Percentiles rank a stretch among this genome's conserved stretches.
phyloP scores from a whole-genome alignment of 2,329 filamentous ascomycete genomes.

The Colletotrichum costaricense region DNA sequence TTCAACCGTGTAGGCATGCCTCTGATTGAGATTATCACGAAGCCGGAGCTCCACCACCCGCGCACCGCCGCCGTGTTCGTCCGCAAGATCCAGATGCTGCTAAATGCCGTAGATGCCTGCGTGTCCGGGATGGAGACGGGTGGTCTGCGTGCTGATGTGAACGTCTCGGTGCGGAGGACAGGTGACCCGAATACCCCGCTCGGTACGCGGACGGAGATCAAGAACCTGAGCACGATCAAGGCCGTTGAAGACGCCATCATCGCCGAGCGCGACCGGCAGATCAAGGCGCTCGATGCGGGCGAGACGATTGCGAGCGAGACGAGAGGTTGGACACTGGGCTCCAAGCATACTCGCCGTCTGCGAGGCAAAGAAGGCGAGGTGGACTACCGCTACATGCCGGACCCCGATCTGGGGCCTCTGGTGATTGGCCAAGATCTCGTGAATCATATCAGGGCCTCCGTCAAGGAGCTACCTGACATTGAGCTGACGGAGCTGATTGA shows the following conservation, averaged over 20 bases:
- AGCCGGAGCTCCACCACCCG: slow-evolving; percentile 88
- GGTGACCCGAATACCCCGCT: slow-evolving; percentile 60
- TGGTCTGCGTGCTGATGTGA: slow-evolving; percentile 92
- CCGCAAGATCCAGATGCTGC: slow-evolving; percentile 84
- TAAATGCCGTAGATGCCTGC: slow-evolving; percentile 85
- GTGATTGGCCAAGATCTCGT: slow-evolving; percentile 79
- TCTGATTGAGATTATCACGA: slow-evolving; percentile 93
- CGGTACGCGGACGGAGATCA: slow-evolving; percentile 94
- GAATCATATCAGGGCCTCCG: slow-evolving; percentile 66
- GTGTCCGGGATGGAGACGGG: slow-evolving; percentile 94
- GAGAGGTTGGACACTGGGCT: slow-evolving; percentile 89
- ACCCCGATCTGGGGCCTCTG: slow-evolving; percentile 88
- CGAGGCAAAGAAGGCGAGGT: slow-evolving; percentile 96
- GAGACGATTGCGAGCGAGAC: slow-evolving; percentile 86
- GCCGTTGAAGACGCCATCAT: slow-evolving; percentile 95
- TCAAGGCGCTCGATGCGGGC: slow-evolving; percentile 80
- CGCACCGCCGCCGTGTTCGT: slow-evolving; percentile 89
- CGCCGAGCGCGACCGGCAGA: slow-evolving; percentile 90
- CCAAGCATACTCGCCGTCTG: slow-evolving; percentile 82
- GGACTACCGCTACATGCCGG: slow-evolving; percentile 98
- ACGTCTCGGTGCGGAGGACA: slow-evolving; percentile 83
- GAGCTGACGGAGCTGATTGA: slow-evolving; percentile 72
- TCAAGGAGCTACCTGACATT: slow-evolving; percentile 80
- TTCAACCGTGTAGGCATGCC: slow-evolving; percentile 94
- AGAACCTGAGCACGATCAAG: slow-evolving; percentile 95